phyloP scores from a whole-genome alignment of 352 stramenopile species.

The Pythium aquatile region DNA sequence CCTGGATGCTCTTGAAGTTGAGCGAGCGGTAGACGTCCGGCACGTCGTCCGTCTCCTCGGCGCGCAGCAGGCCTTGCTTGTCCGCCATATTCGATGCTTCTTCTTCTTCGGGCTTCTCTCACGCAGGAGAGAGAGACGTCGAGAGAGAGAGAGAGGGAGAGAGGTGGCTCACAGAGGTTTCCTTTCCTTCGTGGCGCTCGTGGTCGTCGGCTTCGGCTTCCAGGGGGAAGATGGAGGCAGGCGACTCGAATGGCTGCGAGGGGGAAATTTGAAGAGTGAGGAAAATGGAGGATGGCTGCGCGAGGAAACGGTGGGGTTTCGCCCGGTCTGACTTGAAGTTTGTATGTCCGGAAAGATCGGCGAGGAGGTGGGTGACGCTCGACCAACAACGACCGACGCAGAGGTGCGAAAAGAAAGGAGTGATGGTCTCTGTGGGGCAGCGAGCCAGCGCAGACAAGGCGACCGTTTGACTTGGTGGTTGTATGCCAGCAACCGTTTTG shows the following conservation, averaged over 20 bases:
- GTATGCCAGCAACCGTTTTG: slow-evolving; percentile 1
- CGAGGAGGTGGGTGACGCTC: neutral
- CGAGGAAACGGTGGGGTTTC: neutral
- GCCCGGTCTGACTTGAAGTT: slow-evolving; percentile 1
- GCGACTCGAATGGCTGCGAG: neutral
- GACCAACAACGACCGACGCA: neutral
- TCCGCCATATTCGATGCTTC: slow-evolving; percentile 22
- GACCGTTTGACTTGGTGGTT: neutral
- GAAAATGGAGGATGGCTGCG: neutral
- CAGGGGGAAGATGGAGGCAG: neutral
- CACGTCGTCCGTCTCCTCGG: slow-evolving; percentile 36
- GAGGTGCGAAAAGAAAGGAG: neutral
- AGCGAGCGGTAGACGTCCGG: slow-evolving; percentile 65
- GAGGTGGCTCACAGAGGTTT: neutral
- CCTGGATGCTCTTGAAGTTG: slow-evolving; percentile 73
- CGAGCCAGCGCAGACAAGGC: neutral
- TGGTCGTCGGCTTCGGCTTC: neutral
- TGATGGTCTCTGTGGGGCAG: neutral
- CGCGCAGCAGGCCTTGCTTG: slow-evolving; percentile 32
- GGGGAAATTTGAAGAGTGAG: slow-evolving; percentile 2
- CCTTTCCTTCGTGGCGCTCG: neutral
- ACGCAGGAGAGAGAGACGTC: no score
- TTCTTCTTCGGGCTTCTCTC: no score
- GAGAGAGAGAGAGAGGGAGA: neutral
- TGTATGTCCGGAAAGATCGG: neutral